A percentile compares a stretch with the other conserved stretches of the same genome.
phyloP scores from a whole-genome alignment of 2,329 filamentous ascomycete species.

The Volutella citrinella region DNA sequence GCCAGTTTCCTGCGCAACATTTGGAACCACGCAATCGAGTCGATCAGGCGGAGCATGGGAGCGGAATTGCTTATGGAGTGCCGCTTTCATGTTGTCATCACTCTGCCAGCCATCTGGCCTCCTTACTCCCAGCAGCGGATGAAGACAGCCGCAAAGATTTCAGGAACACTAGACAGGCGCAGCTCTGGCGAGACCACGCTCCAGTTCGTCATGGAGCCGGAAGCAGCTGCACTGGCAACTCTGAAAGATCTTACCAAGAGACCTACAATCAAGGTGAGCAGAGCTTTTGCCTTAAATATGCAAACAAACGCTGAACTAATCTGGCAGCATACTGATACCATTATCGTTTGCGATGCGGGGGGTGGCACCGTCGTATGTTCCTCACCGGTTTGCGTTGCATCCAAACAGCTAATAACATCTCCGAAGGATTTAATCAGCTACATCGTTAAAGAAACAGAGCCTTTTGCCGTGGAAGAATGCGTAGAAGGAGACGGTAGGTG shows the following conservation, averaged over 20 bases:
- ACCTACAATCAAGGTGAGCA: slow-evolving; percentile 16
- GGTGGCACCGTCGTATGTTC: slow-evolving; percentile 33
- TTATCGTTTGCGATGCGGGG: slow-evolving; percentile 36
- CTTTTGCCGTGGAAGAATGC: slow-evolving; percentile 33
- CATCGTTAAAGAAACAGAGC: slow-evolving; percentile 12
- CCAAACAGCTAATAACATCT: not conserved
- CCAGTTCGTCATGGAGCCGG: slow-evolving; percentile 40
- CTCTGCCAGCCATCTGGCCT: slow-evolving; percentile 42
- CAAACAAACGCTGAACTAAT: not conserved
- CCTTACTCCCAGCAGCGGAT: slow-evolving; percentile 34
- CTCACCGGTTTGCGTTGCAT: no score
- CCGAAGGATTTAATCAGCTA: slow-evolving; percentile 41
- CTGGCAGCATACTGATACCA: slow-evolving; percentile 12
- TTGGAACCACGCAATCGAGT: slow-evolving; percentile 26
- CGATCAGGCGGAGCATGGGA: slow-evolving; percentile 24
- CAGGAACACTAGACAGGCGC: slow-evolving; percentile 32
- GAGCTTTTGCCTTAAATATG: fast-evolving
- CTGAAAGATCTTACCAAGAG: slow-evolving; percentile 27
- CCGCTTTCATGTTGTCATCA: slow-evolving; percentile 36
- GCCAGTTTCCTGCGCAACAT: slow-evolving; percentile 28
- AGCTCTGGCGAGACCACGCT: slow-evolving; percentile 28
- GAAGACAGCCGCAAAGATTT: slow-evolving; percentile 26
- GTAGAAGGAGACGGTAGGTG: slow-evolving; percentile 35
- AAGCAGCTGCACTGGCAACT: slow-evolving; percentile 41
- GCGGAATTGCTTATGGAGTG: slow-evolving; percentile 17